Percentiles rank a stretch among this genome's conserved stretches.
phyloP scores from a whole-genome alignment of 495 filamentous ascomycete genomes.

The Immersiella caudata region DNA sequence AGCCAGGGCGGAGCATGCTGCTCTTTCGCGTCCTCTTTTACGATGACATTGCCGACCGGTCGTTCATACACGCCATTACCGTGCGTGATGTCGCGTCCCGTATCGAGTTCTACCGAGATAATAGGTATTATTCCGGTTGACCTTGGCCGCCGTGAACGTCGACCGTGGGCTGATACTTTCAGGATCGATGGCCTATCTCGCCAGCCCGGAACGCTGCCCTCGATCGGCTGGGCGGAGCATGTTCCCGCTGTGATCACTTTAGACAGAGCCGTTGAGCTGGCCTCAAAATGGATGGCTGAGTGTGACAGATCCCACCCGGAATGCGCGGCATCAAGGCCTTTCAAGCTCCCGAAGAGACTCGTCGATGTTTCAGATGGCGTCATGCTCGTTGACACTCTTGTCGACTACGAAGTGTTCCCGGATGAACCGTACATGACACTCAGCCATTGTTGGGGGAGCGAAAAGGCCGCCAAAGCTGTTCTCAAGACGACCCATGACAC shows the following conservation, averaged over 20 bases:
- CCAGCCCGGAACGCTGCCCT: not conserved
- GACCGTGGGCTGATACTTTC: not conserved
- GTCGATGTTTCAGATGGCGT: slow-evolving; percentile 24
- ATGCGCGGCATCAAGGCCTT: not conserved
- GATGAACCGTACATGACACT: slow-evolving; percentile 24
- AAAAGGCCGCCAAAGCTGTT: not conserved
- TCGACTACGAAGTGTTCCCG: not conserved
- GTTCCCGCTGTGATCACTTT: slow-evolving; percentile 18
- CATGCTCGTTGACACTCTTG: slow-evolving; percentile 23
- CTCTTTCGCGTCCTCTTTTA: slow-evolving; percentile 20
- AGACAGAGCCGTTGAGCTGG: slow-evolving; percentile 14
- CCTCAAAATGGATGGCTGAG: slow-evolving; percentile 13
- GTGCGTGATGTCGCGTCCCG: slow-evolving; percentile 15
- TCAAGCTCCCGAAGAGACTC: slow-evolving; percentile 13
- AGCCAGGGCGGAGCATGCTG: slow-evolving; percentile 15
- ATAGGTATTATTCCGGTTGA: not conserved
- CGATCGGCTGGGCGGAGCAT: slow-evolving; percentile 17
- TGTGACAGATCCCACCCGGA: slow-evolving; percentile 19
- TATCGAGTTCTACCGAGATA: slow-evolving; percentile 22
- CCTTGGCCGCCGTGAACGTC: not conserved
- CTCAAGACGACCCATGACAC: slow-evolving; percentile 20
- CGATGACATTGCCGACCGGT: slow-evolving; percentile 9
- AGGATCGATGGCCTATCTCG: not conserved
- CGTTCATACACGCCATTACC: slow-evolving; percentile 19
- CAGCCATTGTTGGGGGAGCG: slow-evolving; percentile 30